These are phyloP conservation scores for Cephalotrichum gorgonifer DNA, from an alignment of 2,329 filamentous ascomycete genomes.

Conservation along the genomic window DNA sequence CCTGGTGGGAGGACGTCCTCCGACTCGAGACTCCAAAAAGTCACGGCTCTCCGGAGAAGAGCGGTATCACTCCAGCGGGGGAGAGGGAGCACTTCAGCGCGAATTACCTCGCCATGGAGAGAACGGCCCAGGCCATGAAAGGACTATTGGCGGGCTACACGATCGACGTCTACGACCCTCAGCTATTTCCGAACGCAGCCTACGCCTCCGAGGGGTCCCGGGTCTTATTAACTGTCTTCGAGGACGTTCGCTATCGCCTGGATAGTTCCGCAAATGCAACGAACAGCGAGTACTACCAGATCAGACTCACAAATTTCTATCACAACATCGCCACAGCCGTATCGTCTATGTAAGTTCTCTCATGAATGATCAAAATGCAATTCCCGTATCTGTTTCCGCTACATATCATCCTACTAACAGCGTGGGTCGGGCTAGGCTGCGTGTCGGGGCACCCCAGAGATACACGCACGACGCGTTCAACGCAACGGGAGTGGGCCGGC, in stretches of 20 bases:
- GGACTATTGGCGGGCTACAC: too few relatives aligned
- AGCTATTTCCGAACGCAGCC: too few relatives aligned
- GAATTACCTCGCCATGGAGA: background rate
- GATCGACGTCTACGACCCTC: too few relatives aligned
- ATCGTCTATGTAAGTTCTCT: background rate
- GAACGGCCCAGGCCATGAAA: background rate
- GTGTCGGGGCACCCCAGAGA: background rate
- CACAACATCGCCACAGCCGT: background rate
- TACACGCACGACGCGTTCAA: background rate
- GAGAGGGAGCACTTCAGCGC: background rate
- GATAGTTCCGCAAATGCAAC: background rate
- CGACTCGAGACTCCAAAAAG: too few relatives aligned
- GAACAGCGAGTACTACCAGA: background rate
- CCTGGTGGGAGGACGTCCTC: background rate
- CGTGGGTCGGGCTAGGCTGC: background rate
- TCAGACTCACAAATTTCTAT: background rate
- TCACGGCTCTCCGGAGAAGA: too few relatives aligned
- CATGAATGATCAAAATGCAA: too few relatives aligned
- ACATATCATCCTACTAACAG: background rate
- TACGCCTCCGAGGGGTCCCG: too few relatives aligned
- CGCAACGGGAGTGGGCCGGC: background rate
- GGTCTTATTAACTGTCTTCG: too few relatives aligned
- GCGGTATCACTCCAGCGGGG: too few relatives aligned
- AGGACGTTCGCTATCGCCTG: background rate
- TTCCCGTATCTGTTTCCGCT: too few relatives aligned